These are phyloP conservation scores for Tulasnella sp. DNA, from an alignment of 768 basidiomycete genomes.

Conservation along the genomic window DNA sequence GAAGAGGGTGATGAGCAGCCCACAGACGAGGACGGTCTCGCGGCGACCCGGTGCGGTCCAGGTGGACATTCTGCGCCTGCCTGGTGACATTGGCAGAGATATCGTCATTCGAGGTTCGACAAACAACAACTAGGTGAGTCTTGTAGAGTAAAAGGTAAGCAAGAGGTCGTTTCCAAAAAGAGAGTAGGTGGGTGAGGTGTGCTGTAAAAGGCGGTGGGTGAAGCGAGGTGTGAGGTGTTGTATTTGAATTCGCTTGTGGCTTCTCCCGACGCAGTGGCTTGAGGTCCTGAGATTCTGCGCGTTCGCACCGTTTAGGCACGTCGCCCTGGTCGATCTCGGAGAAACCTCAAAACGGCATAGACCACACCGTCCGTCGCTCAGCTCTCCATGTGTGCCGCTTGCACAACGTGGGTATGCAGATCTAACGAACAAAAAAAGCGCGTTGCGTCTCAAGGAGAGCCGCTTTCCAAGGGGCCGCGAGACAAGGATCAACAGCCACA, in stretches of 20 bases:
- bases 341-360: neutral
- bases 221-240: too few species aligned
- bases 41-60: conserved; percentile 37
- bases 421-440: too few species aligned
- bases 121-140: too few species aligned
- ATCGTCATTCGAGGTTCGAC: neutral
- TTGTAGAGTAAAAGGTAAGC: neutral
- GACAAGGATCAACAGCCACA: too few species aligned
- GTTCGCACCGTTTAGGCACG: neutral
- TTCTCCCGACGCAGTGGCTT: neutral
- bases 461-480: too few species aligned
- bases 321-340: neutral
- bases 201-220: neutral
- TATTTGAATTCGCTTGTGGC: too few species aligned
- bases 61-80: neutral
- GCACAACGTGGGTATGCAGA: too few species aligned
- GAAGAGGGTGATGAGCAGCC: conserved; percentile 38
- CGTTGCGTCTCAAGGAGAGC: too few species aligned
- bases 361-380: too few species aligned
- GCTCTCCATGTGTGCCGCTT: too few species aligned
- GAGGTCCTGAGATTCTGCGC: neutral
- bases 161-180: neutral
- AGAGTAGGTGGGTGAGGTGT: neutral
- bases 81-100: neutral
- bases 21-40: conserved; percentile 40